phyloP scores from a whole-genome alignment of 1,284 basidiomycete species.

The Cryptococcus sp. region DNA sequence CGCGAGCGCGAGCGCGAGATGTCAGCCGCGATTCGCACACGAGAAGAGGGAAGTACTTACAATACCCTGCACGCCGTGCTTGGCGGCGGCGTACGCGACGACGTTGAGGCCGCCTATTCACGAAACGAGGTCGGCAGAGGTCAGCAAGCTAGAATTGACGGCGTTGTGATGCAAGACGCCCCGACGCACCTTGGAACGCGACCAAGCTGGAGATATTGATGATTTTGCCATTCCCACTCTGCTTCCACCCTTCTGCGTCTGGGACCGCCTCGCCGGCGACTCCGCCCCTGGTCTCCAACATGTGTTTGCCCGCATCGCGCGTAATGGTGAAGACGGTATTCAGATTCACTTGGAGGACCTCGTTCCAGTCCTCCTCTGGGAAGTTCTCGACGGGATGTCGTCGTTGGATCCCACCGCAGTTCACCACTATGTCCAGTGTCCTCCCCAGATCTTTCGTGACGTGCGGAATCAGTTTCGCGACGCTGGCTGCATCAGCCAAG shows the following conservation, averaged over 20 bases:
- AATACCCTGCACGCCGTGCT: constrained; percentile 80
- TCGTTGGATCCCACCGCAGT: constrained; percentile 93
- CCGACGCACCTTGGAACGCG: constrained; percentile 55
- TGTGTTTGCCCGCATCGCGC: constrained; percentile 53
- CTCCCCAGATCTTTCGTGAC: constrained; percentile 37
- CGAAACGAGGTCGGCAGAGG: no score
- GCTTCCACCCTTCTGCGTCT: constrained; percentile 29
- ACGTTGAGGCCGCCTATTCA: constrained; percentile 67
- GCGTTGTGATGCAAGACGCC: constrained; percentile 18
- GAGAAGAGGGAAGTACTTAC: constrained; percentile 34
- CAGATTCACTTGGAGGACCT: constrained; percentile 63
- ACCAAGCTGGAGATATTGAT: constrained; percentile 56
- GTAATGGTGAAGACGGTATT: constrained; percentile 55
- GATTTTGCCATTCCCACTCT: constrained; percentile 53
- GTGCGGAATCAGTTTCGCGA: constrained; percentile 66
- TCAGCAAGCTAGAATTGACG: not conserved
- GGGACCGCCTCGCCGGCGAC: constrained; percentile 42
- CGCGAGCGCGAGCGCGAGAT: not conserved
- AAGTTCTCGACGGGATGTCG: constrained; percentile 80
- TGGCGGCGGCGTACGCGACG: constrained; percentile 87
- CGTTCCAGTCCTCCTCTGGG: constrained; percentile 83
- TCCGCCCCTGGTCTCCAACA: constrained; percentile 53
- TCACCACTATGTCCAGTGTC: constrained; percentile 81
- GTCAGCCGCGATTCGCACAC: not conserved
- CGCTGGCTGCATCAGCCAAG: constrained; percentile 66